These are phyloP conservation scores for Cytospora schulzeri DNA, from an alignment of 2,329 filamentous ascomycete genomes.

Conservation along the genomic window DNA sequence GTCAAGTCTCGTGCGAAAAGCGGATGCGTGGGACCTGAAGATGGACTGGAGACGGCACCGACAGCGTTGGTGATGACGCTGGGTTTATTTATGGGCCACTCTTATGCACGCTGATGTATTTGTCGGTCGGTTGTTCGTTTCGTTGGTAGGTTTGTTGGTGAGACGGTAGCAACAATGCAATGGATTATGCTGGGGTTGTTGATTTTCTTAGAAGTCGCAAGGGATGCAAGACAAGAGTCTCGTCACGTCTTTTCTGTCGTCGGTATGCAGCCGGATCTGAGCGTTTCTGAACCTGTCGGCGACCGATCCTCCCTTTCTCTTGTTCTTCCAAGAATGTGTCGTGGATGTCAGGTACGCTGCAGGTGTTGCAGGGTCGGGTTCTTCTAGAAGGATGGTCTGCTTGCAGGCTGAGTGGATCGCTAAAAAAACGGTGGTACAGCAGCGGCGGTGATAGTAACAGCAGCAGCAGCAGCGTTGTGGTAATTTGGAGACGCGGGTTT, in stretches of 20 bases:
- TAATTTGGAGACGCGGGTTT: conserved; percentile 19
- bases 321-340: conserved; percentile 4
- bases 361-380: conserved; percentile 23
- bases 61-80: conserved; percentile 30
- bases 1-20: conserved; percentile 26
- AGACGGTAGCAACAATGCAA: conserved; percentile 13
- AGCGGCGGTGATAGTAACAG: conserved; percentile 5
- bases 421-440: conserved; percentile 15
- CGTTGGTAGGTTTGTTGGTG: conserved; percentile 11
- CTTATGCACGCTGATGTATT: conserved; percentile 24
- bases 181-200: conserved; percentile 4
- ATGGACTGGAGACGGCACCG: conserved; percentile 33
- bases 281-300: conserved; percentile 19
- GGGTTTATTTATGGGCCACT: conserved; percentile 30
- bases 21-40: conserved; percentile 27
- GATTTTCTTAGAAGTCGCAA: conserved; percentile 22
- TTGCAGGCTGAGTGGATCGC: conserved; percentile 24
- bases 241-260: conserved; percentile 7
- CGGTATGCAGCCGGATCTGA: conserved; percentile 5
- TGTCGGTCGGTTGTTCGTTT: conserved; percentile 14
- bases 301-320: conserved; percentile 5
- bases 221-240: conserved; percentile 13
- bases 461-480: conserved; percentile 9
- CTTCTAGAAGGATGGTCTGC: conserved; percentile 24
- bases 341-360: conserved; percentile 29